These are phyloP conservation scores for Triglochin maritima DNA, from an alignment of 106 monocot genomes.

Conservation along the genomic window DNA sequence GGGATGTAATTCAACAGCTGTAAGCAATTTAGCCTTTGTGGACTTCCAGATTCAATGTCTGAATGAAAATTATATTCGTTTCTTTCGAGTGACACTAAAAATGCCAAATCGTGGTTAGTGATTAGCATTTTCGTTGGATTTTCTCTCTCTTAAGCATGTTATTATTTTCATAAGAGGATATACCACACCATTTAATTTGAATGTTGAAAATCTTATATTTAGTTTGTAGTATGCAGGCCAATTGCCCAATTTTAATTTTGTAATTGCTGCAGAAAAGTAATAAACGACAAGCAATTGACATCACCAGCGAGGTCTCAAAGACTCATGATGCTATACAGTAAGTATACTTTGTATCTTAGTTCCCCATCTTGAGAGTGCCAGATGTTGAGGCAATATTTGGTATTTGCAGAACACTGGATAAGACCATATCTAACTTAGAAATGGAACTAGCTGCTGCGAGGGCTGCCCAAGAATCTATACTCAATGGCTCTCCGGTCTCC, in stretches of 20 bases:
- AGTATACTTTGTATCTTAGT: slow-evolving; percentile 1
- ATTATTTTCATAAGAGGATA: too few relatives aligned
- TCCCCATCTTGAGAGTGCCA: too few relatives aligned
- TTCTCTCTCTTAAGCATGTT: too few relatives aligned
- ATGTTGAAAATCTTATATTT: too few relatives aligned
- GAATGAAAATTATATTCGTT: not conserved
- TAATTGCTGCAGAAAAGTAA: slow-evolving; percentile 17
- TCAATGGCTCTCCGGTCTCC: slow-evolving; percentile 50
- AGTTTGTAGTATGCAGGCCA: too few relatives aligned
- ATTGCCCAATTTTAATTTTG: too few relatives aligned
- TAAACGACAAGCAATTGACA: slow-evolving; percentile 18
- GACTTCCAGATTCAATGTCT: not conserved
- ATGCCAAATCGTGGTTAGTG: not conserved
- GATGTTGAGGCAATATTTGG: not conserved
- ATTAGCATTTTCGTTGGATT: not conserved
- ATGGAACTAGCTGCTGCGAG: slow-evolving; percentile 74
- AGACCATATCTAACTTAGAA: slow-evolving; percentile 85
- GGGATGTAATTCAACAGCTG: slow-evolving; percentile 47
- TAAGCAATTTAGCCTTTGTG: slow-evolving; percentile 18
- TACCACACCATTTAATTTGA: too few relatives aligned
- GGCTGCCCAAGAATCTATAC: slow-evolving; percentile 55
- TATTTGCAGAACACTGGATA: slow-evolving; percentile 63
- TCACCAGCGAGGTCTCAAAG: slow-evolving; percentile 28
- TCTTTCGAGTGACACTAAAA: not conserved
- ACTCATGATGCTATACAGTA: slow-evolving; percentile 51